Percentiles rank a stretch among this genome's conserved stretches.
phyloP scores from a whole-genome alignment of 371 early-diverging fungal genomes.

The Mucor velutinosus region DNA sequence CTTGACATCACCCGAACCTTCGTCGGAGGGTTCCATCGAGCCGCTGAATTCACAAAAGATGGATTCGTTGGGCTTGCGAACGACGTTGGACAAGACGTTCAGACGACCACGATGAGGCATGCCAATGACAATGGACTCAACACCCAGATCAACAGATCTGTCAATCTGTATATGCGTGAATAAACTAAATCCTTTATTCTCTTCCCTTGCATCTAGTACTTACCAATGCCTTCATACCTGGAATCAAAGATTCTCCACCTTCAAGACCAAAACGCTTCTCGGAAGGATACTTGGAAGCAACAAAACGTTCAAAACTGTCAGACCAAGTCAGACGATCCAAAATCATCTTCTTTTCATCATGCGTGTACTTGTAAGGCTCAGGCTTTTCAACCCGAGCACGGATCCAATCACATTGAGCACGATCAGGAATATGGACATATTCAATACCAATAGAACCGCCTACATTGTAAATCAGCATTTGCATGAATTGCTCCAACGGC shows the following conservation, averaged over 20 bases:
- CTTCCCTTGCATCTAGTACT: slow-evolving; percentile 11
- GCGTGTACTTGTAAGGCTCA: slow-evolving; percentile 78
- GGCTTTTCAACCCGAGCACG: slow-evolving; percentile 90
- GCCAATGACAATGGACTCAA: slow-evolving; percentile 93
- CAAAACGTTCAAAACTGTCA: slow-evolving; percentile 93
- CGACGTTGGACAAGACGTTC: slow-evolving; percentile 97
- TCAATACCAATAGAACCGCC: slow-evolving; percentile 91
- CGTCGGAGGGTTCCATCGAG: slow-evolving; percentile 70
- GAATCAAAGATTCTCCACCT: slow-evolving; percentile 95
- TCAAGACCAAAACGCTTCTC: slow-evolving; percentile 98
- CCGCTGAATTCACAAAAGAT: slow-evolving; percentile 97
- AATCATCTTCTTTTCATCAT: slow-evolving; percentile 87
- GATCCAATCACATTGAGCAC: slow-evolving; percentile 97
- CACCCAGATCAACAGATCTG: slow-evolving; percentile 88
- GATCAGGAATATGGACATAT: slow-evolving; percentile 97
- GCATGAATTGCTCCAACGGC: too few relatives aligned
- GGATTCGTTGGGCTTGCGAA: slow-evolving; percentile 96
- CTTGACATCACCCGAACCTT: slow-evolving; percentile 98
- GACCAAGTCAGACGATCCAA: slow-evolving; percentile 96
- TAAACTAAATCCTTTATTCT: background rate
- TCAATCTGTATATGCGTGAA: slow-evolving; percentile 67
- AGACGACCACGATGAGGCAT: slow-evolving; percentile 99
- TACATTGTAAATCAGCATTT: background rate
- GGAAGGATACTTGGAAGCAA: slow-evolving; percentile 91
- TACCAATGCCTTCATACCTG: slow-evolving; percentile 96